Evolutionary conservation across 768 basidiomycete genomes (phyloP), one percentile per base, ranked within the genome.

Genomic region (Psilocybe cubensis): DNA sequence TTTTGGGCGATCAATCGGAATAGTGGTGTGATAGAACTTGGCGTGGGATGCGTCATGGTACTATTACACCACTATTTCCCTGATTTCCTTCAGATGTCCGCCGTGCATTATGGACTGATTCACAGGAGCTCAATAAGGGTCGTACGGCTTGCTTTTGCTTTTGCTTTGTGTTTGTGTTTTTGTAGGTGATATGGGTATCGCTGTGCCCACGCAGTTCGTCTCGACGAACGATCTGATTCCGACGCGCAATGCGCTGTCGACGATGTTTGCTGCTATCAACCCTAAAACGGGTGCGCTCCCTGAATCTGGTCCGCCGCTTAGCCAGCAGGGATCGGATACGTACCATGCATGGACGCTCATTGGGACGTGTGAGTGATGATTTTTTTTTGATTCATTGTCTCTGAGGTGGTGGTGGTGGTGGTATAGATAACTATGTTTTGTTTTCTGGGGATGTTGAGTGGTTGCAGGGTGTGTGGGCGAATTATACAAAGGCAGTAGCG

Each of bases 321-420:
- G 73, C 59, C 77, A 74, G 66, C 73, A 68, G 57, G 80, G 75
- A 54, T 77, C 75, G 2, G 81, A 82, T 61, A 85, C 84, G 0
- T 86, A 86, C 59, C 83, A 85, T 64, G 76, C 75, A 20, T 85
- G 83, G 83, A 85, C 84, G 17, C 71, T 86, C 23, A 81, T 86
- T 58, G 84, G 84, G n/a, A 79, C 78, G 10, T 68, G 79, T 79
- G 57, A 60, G 76, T 66, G 5, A 12, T 21, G 20, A 4, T 38
- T 11, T 11, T 2, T 27, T 7, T n/a, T n/a, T n/a, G n/a, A n/a
- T n/a, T n/a, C n/a, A n/a, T n/a, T n/a, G n/a, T n/a, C n/a, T n/a
- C n/a, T n/a, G n/a, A n/a, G n/a, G n/a, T n/a, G n/a, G n/a, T n/a
- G n/a, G n/a, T n/a, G n/a, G n/a, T n/a, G n/a, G n/a, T n/a, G n/a